Evolutionary conservation across 495 filamentous ascomycete genomes (phyloP), one percentile per base, ranked within the genome.

Genomic region (Emericellopsis terricola): DNA sequence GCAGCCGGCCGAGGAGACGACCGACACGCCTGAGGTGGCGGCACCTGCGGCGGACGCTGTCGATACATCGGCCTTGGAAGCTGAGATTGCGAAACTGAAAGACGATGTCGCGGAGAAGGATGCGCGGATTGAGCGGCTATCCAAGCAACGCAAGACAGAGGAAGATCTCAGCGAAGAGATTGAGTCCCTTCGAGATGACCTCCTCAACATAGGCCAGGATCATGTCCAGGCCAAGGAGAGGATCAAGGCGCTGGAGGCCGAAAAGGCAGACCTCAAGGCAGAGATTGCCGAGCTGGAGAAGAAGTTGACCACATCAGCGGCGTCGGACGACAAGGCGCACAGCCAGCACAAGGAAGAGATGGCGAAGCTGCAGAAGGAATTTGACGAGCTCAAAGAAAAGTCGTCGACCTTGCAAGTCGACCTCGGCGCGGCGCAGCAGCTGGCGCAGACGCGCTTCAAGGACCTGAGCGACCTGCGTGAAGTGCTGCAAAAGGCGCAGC

Each of bases 151-250:
- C 15, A 79, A 76, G 50, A 69, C 76, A 14, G 71, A 84, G 38
- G 83, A 89, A n/a, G 76, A 74, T 10, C 53, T 93, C 20, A 65
- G 66, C 29, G 87, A 94, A 42, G 84, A 94, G 50, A 78, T 93
- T 37, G 87, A 93, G 48, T 69, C 66, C 10, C 59, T 94, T 35
- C 72, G 73, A 24, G 82, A 94, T 28, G 76, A 81, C 33, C 54
- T 94, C 6, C 50, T 83, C 36, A 64, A 70, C 19, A 55, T 89
- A 23, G 84, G 84, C 13, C 67, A 78, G 32, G 79, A 89, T 31
- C 73, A 85, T 47, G 84, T 91, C 8, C 73, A 81, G 42, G 76
- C 77, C 3, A 89, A 85, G 50, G 72, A 89, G 36, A 69, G 67
- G 50, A 69, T 89, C 39, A 86, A 66, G 52, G 50, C 49, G n/a